Percentiles rank a stretch among this genome's conserved stretches.
Conservation (phyloP, 2,329 filamentous ascomycete genomes). For the Colletotrichum chlorophyti region DNA sequence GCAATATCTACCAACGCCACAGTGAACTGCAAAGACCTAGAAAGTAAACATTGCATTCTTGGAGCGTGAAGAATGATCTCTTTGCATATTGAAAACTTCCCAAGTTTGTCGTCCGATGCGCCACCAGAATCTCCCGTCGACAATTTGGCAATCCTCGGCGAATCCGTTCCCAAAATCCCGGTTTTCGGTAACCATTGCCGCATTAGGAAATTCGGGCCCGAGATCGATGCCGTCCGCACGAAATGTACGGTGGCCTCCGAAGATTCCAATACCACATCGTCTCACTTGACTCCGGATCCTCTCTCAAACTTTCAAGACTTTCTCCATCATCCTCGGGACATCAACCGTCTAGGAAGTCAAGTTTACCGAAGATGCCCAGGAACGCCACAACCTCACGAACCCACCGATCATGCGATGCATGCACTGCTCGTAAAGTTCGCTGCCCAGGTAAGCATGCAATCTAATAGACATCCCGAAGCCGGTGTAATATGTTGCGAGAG, state of each 20-base stretch:
- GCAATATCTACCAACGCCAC: no score
- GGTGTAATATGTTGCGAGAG: no score
- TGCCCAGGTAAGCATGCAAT: constrained; percentile 41
- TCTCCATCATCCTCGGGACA: neutral
- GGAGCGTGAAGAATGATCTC: no score
- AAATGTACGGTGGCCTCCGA: neutral
- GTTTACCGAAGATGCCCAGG: neutral
- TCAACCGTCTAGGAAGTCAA: neutral
- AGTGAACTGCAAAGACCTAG: no score
- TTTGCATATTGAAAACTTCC: no score
- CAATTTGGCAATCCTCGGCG: neutral
- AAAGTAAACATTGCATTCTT: no score
- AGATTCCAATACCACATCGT: neutral
- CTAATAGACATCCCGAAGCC: no score
- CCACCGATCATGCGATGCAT: constrained; percentile 44
- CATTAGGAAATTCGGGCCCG: constrained; percentile 8
- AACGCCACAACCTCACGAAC: neutral
- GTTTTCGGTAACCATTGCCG: constrained; percentile 2
- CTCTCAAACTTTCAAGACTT: neutral
- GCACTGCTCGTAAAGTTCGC: constrained; percentile 47
- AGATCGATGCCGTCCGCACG: neutral
- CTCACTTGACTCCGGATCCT: neutral
- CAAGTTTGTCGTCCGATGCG: no score
- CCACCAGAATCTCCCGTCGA: neutral
- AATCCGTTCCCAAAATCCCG: neutral